Evolutionary conservation across 345 rosid genomes (phyloP).

Genomic region (Bretschneidera sinensis): DNA sequence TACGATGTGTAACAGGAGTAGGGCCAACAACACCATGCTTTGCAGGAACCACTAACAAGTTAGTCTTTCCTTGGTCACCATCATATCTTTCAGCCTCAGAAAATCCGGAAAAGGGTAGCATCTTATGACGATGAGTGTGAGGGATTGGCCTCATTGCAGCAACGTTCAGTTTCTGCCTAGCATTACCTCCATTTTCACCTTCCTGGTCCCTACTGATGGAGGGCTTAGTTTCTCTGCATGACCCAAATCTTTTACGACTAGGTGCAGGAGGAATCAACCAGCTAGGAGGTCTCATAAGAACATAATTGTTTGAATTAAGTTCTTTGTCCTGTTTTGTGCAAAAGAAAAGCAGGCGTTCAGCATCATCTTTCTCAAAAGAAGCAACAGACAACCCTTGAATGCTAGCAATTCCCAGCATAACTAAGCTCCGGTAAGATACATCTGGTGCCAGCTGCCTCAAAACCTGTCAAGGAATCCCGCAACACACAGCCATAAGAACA

Average conservation of each 20-base stretch:
- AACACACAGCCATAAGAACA: constrained; percentile 1
- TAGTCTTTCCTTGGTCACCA: constrained; percentile 65
- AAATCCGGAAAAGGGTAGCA: constrained; percentile 74
- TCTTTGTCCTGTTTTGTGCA: constrained; percentile 46
- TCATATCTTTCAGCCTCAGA: constrained; percentile 68
- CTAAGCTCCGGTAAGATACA: constrained; percentile 80
- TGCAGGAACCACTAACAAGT: constrained; percentile 49
- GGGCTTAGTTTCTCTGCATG: constrained; percentile 48
- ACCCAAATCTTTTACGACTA: constrained; percentile 55
- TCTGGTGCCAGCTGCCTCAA: constrained; percentile 96
- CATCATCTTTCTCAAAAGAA: constrained; percentile 94
- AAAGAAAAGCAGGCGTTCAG: constrained; percentile 87
- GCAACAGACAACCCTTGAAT: constrained; percentile 96
- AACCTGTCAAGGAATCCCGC: constrained; percentile 46
- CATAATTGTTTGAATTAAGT: constrained; percentile 21
- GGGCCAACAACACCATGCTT: constrained; percentile 55
- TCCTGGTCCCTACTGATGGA: constrained; percentile 22
- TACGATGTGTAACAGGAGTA: constrained; percentile 60
- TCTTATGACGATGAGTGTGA: constrained; percentile 65
- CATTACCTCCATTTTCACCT: constrained; percentile 51
- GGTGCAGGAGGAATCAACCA: constrained; percentile 93
- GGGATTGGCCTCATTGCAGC: constrained; percentile 97
- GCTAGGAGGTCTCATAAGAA: constrained; percentile 44
- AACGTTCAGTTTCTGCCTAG: constrained; percentile 41
- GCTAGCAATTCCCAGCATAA: constrained; percentile 88